These are phyloP conservation scores for Trichoderma brevicompactum DNA, from an alignment of 2,329 filamentous ascomycete species.

Conservation along the genomic window DNA sequence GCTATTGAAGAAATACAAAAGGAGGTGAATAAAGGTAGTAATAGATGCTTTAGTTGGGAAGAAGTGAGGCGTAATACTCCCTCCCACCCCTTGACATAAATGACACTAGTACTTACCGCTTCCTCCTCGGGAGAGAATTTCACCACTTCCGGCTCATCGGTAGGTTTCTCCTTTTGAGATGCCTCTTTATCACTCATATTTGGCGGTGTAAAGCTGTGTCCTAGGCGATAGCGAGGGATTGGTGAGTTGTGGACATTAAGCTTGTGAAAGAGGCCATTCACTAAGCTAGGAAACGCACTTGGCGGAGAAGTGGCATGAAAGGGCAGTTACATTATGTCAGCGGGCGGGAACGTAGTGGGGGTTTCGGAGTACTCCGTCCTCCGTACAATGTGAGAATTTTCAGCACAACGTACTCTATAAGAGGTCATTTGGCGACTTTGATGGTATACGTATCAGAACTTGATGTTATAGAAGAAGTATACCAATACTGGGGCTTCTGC, in stretches of 20 bases:
- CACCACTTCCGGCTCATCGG: constrained; percentile 36
- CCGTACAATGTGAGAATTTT: no score
- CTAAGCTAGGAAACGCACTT: background rate
- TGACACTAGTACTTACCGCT: constrained; percentile 47
- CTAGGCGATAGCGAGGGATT: background rate
- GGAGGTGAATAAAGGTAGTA: background rate
- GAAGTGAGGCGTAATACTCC: no score
- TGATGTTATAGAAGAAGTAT: no score
- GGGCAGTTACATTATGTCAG: constrained; percentile 11
- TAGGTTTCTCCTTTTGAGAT: background rate
- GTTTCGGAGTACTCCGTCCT: no score
- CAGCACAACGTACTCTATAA: no score
- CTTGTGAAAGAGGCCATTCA: background rate
- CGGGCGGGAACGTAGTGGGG: background rate
- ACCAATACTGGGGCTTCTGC: no score
- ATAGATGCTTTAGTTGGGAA: background rate
- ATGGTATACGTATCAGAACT: no score
- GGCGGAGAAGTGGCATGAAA: constrained; percentile 2
- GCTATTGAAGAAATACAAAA: background rate
- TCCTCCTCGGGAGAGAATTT: constrained; percentile 61
- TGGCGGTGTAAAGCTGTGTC: background rate
- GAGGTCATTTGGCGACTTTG: no score
- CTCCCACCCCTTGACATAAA: no score
- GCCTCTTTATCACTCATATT: constrained; percentile 9
- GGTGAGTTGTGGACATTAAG: background rate